Base-by-base conservation (phyloP, 2,329 filamentous ascomycete species). In the Aureobasidium leucospermi region DNA sequence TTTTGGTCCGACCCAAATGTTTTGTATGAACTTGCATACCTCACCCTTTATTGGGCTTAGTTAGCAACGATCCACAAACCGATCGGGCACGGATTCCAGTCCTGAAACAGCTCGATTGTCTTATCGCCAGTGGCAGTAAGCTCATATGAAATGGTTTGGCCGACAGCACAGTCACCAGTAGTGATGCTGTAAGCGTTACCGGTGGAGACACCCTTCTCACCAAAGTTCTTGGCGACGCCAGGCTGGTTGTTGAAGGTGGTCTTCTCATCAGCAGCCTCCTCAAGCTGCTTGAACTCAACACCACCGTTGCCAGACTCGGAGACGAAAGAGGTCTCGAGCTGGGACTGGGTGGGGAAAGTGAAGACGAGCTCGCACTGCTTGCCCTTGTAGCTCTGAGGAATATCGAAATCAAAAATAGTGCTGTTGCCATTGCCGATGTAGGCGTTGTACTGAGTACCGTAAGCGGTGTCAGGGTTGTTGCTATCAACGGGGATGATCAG, bases 341-440 rank as follows among this genome's bases (percentile, higher is more conserved):
- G 72, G n/a, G 75, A 67, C 62, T 82, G 71, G 48, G 75, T 65
- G 10, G 86, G 85, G 72, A 88, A 81, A 48, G 87, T 75, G 79
- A 89, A 89, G 60, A 84, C 74, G 6, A 88, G 74, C 60, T 78
- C 80, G 74, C 86, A 89, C 7, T 74, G 81, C 72, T 83, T 82
- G 65, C 81, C 82, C 7, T 75, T 65, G 65, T 83, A 78, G 5
- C 72, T 71, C 3, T 71, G 63, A 1, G 81, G 81, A 47, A 89
- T 81, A 67, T 87, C 84, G 72, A 89, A 89, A 75, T 87, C 86
- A 79, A 86, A 88, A 67, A 88, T 80, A 9, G 81, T 80, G 15
- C 80, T 81, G 58, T 81, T 71, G 59, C 74, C 76, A 23, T 76
- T 71, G 15, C 79, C 81, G 42, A 86, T 75, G 15, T 78, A 77